Percentiles rank a stretch among this genome's conserved stretches.
Conservation (phyloP, 2,329 filamentous ascomycete species). For the Orbilia ellipsospora region DNA sequence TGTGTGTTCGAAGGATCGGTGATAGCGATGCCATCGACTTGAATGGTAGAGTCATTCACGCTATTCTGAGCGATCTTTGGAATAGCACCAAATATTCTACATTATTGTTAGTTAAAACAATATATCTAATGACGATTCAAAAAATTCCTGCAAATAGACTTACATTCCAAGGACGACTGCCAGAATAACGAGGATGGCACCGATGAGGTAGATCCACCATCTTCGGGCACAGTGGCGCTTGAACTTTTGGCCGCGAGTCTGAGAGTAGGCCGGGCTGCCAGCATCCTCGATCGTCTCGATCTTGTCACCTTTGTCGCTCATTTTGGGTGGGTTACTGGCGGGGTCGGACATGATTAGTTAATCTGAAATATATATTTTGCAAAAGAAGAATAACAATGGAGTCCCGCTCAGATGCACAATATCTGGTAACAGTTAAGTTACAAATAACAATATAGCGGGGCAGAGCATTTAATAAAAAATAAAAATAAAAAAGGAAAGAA, state of each 20-base stretch:
- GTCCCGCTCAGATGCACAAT: not conserved
- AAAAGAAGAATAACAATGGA: not conserved
- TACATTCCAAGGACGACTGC: conserved; percentile 72
- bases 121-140: not conserved
- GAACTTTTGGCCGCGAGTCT: conserved; percentile 60
- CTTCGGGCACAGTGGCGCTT: conserved; percentile 68
- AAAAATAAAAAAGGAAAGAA: too few species aligned
- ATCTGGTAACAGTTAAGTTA: not conserved
- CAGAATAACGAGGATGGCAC: conserved; percentile 66
- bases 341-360: conserved; percentile 8
- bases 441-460: not conserved
- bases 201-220: conserved; percentile 72
- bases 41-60: conserved; percentile 68
- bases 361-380: conserved; percentile 6
- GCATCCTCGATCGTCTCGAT: conserved; percentile 50
- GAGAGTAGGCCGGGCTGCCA: conserved; percentile 19
- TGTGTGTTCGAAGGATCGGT: conserved; percentile 65
- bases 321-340: conserved; percentile 24
- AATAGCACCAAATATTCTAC: conserved; percentile 69
- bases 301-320: conserved; percentile 49
- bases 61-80: conserved; percentile 70
- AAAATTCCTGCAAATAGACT: conserved; percentile 60
- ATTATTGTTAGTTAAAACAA: not conserved
- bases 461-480: not conserved
- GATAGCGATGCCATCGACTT: conserved; percentile 68